These are phyloP conservation scores for Leptoxyphium fumago DNA, from an alignment of 2,329 filamentous ascomycete species.

Conservation along the genomic window DNA sequence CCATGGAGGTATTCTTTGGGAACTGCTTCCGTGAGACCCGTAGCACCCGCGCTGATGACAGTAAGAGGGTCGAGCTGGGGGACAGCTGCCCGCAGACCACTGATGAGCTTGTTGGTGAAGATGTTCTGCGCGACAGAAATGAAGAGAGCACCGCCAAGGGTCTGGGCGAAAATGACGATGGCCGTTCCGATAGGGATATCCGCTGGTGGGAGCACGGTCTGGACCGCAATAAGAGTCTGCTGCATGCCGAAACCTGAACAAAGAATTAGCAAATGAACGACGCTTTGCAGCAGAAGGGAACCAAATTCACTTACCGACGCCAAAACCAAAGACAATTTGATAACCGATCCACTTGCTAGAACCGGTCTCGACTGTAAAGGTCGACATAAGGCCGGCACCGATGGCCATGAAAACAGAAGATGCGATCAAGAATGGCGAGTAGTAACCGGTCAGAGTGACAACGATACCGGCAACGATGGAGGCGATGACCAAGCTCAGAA, in stretches of 20 bases:
- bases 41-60: conserved; percentile 38
- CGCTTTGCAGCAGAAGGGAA: not conserved
- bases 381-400: conserved; percentile 31
- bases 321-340: conserved; percentile 23
- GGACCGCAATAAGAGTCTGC: conserved; percentile 31
- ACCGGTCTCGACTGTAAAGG: conserved; percentile 25
- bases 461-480: conserved; percentile 25
- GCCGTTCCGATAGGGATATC: conserved; percentile 35
- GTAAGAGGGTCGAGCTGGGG: conserved; percentile 28
- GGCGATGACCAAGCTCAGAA: conserved; percentile 30
- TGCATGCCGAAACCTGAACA: conserved; percentile 31
- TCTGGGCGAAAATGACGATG: conserved; percentile 34
- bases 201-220: conserved; percentile 26
- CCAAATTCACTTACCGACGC: conserved; percentile 13
- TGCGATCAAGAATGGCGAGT: conserved; percentile 34
- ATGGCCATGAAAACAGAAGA: conserved; percentile 29
- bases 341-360: conserved; percentile 25
- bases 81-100: conserved; percentile 22
- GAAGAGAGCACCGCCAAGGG: conserved; percentile 34
- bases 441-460: conserved; percentile 31
- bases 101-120: conserved; percentile 34
- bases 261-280: not conserved
- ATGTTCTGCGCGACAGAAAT: conserved; percentile 36
- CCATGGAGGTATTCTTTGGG: conserved; percentile 32
- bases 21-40: conserved; percentile 42